phyloP scores from a whole-genome alignment of 2,329 filamentous ascomycete genomes.

The Scedosporium minutisporum region DNA sequence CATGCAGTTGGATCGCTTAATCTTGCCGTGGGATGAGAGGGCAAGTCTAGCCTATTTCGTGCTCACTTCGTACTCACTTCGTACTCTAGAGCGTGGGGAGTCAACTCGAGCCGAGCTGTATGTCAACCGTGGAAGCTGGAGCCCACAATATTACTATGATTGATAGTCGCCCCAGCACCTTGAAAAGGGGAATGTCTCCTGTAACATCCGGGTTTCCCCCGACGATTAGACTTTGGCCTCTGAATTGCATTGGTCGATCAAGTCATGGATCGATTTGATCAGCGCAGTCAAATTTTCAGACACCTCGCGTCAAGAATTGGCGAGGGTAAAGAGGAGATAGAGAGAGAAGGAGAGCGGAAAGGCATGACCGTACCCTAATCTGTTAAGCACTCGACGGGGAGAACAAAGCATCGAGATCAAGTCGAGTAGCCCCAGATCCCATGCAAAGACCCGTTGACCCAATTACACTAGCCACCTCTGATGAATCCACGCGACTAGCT shows the following conservation, averaged over 20 bases:
- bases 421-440: too few relatives aligned
- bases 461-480: neutral
- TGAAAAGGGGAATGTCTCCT: constrained; percentile 20
- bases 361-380: too few relatives aligned
- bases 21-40: neutral
- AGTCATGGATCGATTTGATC: neutral
- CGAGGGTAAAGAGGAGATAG: neutral
- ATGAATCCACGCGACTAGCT: neutral
- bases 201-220: constrained; percentile 26
- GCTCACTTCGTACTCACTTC: too few relatives aligned
- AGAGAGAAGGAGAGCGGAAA: neutral
- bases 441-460: neutral
- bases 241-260: neutral
- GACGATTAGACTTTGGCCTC: constrained; percentile 23
- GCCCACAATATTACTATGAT: neutral
- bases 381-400: too few relatives aligned
- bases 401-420: too few relatives aligned
- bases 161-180: constrained; percentile 11
- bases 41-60: neutral
- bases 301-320: neutral
- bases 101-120: neutral
- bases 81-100: neutral
- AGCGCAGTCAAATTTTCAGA: neutral
- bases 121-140: neutral
- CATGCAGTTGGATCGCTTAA: neutral